Evolutionary conservation across 192 early-diverging fungal species (phyloP), one percentile per base, ranked within the genome.

Genomic region (Coemansia sp.): DNA sequence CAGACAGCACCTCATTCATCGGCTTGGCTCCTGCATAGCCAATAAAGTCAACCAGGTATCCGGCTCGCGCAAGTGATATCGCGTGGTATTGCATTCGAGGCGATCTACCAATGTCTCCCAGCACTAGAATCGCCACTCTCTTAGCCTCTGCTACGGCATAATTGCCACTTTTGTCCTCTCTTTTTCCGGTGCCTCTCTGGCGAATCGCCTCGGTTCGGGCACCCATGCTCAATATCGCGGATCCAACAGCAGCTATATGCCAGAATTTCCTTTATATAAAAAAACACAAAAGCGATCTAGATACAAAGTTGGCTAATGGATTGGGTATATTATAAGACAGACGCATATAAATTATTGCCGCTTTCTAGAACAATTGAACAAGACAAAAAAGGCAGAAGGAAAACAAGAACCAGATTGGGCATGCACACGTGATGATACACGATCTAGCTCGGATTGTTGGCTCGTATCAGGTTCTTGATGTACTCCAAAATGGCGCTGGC

Each of bases 81-180:
- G 93, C 93, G 74, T 99, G 96, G 65, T 93, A 89, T 60, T 90
- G 86, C 90, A 95, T 97, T n/a, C 95, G 87, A 12, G 96, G 95
- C 14, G 91, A 92, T 54, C 90, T 82, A 6, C 92, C 92, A 72
- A 94, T 86, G 59, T 95, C 93, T 4, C 93, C 93, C 25, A 95
- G 76, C 4, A 95, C 93, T 7, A 94, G 58, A 16, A 85, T 57
- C 5, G 72, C 73, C 16, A 82, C 60, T 2, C 71, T 63, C 28
- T 56, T 61, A n/a, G 52, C 17, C 20, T 56, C 64, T 52, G 31
- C 33, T 25, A 14, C 48, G 7, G 20, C 22, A 54, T 5, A 11
- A 31, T 29, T 25, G 7, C n/a, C 16, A n/a, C 18, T 45, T 1
- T 28, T 29, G 20, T 55, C 33, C n/a, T 16, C 38, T 8, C 16